A percentile compares a stretch with the other conserved stretches of the same genome.
phyloP scores from a whole-genome alignment of 1,284 basidiomycete genomes.

The Irpex sp. region DNA sequence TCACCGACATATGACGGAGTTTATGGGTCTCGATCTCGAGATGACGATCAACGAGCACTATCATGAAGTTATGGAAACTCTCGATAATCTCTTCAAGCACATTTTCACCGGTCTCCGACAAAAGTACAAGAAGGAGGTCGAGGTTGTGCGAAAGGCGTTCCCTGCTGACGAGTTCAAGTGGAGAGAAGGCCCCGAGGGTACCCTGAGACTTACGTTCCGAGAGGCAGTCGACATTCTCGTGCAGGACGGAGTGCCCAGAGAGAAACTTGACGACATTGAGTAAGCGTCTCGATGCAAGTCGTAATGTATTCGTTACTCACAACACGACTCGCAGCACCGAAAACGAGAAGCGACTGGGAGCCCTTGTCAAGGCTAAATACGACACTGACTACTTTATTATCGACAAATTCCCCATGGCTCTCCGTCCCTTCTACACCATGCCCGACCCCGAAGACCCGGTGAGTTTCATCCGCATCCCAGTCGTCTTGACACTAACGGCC shows the following conservation, averaged over 20 bases:
- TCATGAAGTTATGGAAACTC: slow-evolving; percentile 89
- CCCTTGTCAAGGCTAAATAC: slow-evolving; percentile 88
- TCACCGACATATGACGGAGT: slow-evolving; percentile 98
- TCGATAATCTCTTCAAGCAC: slow-evolving; percentile 80
- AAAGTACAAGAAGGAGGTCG: slow-evolving; percentile 80
- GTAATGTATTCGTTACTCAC: neutral
- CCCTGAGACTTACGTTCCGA: slow-evolving; percentile 79
- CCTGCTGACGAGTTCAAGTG: slow-evolving; percentile 90
- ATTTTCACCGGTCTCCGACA: slow-evolving; percentile 84
- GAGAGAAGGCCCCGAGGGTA: slow-evolving; percentile 79
- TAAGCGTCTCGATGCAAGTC: slow-evolving; percentile 31
- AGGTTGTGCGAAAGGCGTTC: slow-evolving; percentile 81
- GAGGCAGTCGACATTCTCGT: slow-evolving; percentile 88
- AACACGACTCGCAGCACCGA: slow-evolving; percentile 57
- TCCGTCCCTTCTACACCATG: slow-evolving; percentile 99
- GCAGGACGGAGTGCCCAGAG: slow-evolving; percentile 76
- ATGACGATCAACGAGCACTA: slow-evolving; percentile 99
- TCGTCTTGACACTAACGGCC: slow-evolving; percentile 1
- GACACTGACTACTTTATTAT: slow-evolving; percentile 97
- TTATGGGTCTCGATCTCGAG: slow-evolving; percentile 98
- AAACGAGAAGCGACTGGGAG: slow-evolving; percentile 90
- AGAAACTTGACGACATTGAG: slow-evolving; percentile 85
- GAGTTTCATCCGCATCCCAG: slow-evolving; percentile 26
- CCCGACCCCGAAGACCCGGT: slow-evolving; percentile 87
- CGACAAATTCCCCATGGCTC: slow-evolving; percentile 92